phyloP scores from a whole-genome alignment of 192 early-diverging fungal species.

The Radiomyces spectabilis region DNA sequence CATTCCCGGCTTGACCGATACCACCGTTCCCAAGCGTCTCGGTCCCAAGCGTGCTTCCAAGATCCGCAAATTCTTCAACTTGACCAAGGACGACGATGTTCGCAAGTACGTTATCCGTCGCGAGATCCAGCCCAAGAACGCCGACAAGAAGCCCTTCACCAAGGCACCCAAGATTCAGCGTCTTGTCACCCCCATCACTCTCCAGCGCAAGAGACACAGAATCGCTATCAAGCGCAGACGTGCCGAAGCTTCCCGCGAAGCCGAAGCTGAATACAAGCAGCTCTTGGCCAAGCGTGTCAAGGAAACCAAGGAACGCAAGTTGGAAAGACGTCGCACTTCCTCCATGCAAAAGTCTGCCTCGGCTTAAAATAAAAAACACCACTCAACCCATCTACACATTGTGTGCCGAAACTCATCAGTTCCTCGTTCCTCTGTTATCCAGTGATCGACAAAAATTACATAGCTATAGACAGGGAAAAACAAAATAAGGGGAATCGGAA shows the following conservation, averaged over 20 bases:
- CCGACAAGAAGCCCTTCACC: constrained; percentile 88
- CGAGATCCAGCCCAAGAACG: constrained; percentile 84
- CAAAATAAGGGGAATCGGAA: no score
- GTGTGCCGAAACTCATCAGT: no score
- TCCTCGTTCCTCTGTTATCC: no score
- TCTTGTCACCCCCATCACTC: constrained; percentile 92
- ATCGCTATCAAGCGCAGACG: constrained; percentile 83
- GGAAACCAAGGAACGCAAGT: constrained; percentile 89
- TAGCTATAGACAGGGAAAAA: no score
- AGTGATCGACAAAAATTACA: no score
- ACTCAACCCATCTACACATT: no score
- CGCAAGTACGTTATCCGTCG: constrained; percentile 99
- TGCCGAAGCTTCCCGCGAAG: constrained; percentile 76
- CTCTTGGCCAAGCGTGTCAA: constrained; percentile 89
- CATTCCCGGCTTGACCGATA: constrained; percentile 94
- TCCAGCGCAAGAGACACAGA: constrained; percentile 92
- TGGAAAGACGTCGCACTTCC: constrained; percentile 71
- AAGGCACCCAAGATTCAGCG: constrained; percentile 98
- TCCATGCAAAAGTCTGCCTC: constrained; percentile 49
- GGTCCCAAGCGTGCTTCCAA: constrained; percentile 99
- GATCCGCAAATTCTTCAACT: constrained; percentile 99
- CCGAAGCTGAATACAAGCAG: constrained; percentile 74
- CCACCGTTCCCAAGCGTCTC: constrained; percentile 90
- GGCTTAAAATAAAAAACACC: constrained; percentile 28
- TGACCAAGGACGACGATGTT: constrained; percentile 98